Base-by-base conservation (phyloP, 352 stramenopile genomes). In the Saprolegnia parasitica region DNA sequence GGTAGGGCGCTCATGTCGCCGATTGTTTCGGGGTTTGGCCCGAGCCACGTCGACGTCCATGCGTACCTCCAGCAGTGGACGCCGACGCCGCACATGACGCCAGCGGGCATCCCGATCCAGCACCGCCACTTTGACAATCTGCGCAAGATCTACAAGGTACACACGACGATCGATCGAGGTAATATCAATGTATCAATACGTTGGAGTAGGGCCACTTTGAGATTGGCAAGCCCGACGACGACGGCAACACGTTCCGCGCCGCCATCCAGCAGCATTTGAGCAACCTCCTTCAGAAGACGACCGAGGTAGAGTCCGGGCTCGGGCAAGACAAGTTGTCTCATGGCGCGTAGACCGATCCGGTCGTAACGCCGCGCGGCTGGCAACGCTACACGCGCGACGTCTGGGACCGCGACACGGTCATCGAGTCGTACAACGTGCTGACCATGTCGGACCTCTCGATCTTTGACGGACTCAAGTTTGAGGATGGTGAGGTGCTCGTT, bases 391-490 rank as follows among this genome's bases (percentile, higher is more conserved):
- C 74, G 90, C 46, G 92, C 81, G 35, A 91, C 15, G 73, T 62
- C 77, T 91, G 72, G 91, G 84, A 68, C 68, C 91, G 45, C n/a
- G 35, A 23, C 6, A 32, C 63, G 10, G 18, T 39, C 5, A 15
- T 46, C 63, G 49, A 18, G n/a, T 52, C 39, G 18, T 10, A 42
- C n/a, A 61, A 58, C n/a, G 63, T 37, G 10, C 35, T 70, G 6
- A 70, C 63, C 9, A 88, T 86, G 60, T 82, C 86, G 24, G 87
- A 95, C 62, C 68, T 95, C 21, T 84, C 87, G 66, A 87, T 95
- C 37, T 95, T 95, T 57, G 85, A 93, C 46, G 87, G 87, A 5
- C 77, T 95, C 56, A 91, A 95, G 71, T 95, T 95, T 74, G 87
- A 93, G 66, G 85, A 81, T 49, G 79, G 87, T 23, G 87, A 89